Evolutionary conservation across 2,329 filamentous ascomycete genomes (phyloP), one percentile per base, ranked within the genome.

Genomic region (Pyricularia pennisetigena): DNA sequence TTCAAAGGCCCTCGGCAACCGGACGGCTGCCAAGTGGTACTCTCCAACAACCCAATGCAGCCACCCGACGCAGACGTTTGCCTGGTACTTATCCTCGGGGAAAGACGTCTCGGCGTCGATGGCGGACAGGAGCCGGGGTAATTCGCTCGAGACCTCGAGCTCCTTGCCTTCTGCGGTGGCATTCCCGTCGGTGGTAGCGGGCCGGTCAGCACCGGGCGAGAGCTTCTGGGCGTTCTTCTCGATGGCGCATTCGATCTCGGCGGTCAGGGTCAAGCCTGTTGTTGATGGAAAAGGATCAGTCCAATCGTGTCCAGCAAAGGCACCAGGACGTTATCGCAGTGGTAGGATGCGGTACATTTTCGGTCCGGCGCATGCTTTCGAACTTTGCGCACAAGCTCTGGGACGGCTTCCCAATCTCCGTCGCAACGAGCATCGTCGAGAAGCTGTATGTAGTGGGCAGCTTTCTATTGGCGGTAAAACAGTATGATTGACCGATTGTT

Each of bases 351-450:
- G 87, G 74, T 89, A 97, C 94, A 97, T 79, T 87, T 86, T 78
- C 92, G 87, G 70, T 91, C 87, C 59, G 93, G 90, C 73, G 93
- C 92, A 85, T 99, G 94, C 79, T 99, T 98, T 75, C 90, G 91
- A 75, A 98, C 86, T 80, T 99, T 99, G 77, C 94, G 88, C 74
- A 95, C 89, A 71, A 97, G 85, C 80, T 98, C 94, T 29, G 92
- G 92, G 32, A 98, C 86, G 32, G 91, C 88, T 72, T 88, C 84
- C 95, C 95, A 99, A 77, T 89, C 89, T 67, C 91, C 93, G 74
- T 94, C 89, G 79, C 93, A 97, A 75, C 95, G 90, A 72, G 93
- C 93, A 73, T 89, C 86, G 78, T 98, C 92, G 75, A 99, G 87
- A 79, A 88, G 87, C 76, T 86, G 85, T 73, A 97, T 85, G 79